Percentiles rank a stretch among this genome's conserved stretches.
Conservation (phyloP, 2,329 filamentous ascomycete species). For the Cryphonectria parasitica region DNA sequence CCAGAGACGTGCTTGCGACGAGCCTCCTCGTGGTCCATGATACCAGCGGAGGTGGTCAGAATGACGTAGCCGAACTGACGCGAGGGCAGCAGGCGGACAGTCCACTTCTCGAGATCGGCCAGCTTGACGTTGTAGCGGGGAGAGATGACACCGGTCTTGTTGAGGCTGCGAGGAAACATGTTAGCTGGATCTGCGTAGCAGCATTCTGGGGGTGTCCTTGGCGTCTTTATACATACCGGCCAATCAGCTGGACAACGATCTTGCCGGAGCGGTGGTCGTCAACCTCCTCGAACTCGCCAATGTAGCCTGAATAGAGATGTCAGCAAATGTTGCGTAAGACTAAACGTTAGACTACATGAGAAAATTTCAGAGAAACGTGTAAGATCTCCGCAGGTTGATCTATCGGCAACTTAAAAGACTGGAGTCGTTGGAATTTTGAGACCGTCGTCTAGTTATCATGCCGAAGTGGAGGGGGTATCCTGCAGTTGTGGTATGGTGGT, state of each 20-base stretch:
- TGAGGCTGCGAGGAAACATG: constrained; percentile 59
- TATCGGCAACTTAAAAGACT: constrained; percentile 99
- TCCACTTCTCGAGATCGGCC: constrained; percentile 98
- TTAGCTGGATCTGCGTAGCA: not conserved
- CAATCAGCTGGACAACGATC: constrained; percentile 99
- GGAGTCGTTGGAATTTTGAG: constrained; percentile 79
- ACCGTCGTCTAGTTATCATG: constrained; percentile 99
- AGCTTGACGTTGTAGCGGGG: constrained; percentile 99
- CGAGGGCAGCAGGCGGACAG: constrained; percentile 96
- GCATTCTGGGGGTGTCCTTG: not conserved
- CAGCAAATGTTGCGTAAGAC: constrained; percentile 84
- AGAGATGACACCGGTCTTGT: constrained; percentile 99
- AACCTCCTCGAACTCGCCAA: constrained; percentile 99
- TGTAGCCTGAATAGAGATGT: constrained; percentile 75
- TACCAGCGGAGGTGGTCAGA: constrained; percentile 97
- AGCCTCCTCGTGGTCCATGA: constrained; percentile 99
- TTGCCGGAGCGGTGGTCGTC: constrained; percentile 99
- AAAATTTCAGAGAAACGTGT: constrained; percentile 83
- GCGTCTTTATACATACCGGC: constrained; percentile 56
- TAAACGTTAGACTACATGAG: constrained; percentile 89
- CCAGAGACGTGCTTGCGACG: constrained; percentile 98
- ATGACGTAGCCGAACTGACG: constrained; percentile 99
- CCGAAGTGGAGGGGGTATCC: constrained; percentile 62
- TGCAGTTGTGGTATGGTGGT: constrained; percentile 27
- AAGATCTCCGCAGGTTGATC: constrained; percentile 88